These are phyloP conservation scores for Mollisia scopiformis DNA, from an alignment of 2,329 filamentous ascomycete species.

Conservation along the genomic window DNA sequence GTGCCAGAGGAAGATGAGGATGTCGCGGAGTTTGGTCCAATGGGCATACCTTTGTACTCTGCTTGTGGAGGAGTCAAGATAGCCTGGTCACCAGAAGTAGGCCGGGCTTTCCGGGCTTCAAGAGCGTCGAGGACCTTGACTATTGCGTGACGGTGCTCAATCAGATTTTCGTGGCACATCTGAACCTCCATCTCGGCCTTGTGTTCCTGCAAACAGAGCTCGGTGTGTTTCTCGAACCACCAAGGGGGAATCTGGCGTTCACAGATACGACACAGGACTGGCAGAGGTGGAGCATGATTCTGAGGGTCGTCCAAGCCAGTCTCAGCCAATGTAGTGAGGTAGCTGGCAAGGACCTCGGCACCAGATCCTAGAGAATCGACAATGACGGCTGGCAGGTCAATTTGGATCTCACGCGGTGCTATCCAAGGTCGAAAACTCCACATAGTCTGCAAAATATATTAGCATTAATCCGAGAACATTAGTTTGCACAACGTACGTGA, in stretches of 20 bases:
- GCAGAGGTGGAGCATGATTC: conserved; percentile 77
- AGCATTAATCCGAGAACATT: conserved; percentile 24
- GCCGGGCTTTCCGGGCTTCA: conserved; percentile 74
- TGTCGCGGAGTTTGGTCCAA: conserved; percentile 71
- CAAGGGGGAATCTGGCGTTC: conserved; percentile 96
- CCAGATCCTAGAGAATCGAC: conserved; percentile 94
- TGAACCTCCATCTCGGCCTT: conserved; percentile 97
- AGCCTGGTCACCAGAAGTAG: conserved; percentile 56
- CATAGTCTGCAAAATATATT: conserved; percentile 72
- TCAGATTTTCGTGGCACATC: conserved; percentile 88
- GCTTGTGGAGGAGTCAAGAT: conserved; percentile 55
- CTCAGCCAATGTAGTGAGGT: conserved; percentile 88
- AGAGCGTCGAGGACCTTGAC: conserved; percentile 93
- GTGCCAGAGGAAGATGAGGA: conserved; percentile 69
- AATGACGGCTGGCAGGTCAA: conserved; percentile 86
- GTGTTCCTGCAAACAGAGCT: conserved; percentile 93
- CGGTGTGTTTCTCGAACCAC: conserved; percentile 99
- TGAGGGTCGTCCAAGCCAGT: conserved; percentile 75
- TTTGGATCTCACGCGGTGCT: conserved; percentile 87
- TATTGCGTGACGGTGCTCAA: conserved; percentile 91
- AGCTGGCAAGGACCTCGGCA: conserved; percentile 91
- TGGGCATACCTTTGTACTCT: conserved; percentile 87
- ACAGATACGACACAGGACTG: conserved; percentile 93
- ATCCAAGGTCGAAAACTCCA: conserved; percentile 98
- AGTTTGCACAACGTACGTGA: conserved; percentile 68